Conservation (phyloP, 768 basidiomycete species). For the Crassisporium funariophilum region DNA sequence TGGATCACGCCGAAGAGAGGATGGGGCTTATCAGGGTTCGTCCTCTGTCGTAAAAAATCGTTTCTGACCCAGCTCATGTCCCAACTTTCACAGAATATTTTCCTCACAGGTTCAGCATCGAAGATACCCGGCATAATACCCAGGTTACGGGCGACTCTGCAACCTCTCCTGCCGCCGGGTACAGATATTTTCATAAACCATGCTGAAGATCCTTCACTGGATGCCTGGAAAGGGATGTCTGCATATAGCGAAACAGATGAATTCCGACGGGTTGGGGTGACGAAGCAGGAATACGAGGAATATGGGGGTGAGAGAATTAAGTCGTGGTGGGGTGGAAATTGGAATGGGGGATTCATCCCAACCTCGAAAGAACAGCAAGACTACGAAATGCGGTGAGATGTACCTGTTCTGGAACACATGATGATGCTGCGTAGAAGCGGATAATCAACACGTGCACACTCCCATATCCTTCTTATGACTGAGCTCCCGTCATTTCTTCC, state of each 20-base stretch:
- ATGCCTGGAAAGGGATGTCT: slow-evolving; percentile 96
- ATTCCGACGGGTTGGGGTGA: slow-evolving; percentile 60
- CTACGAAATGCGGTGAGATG: slow-evolving; percentile 21
- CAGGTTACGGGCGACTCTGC: slow-evolving; percentile 72
- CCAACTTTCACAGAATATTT: slow-evolving; percentile 67
- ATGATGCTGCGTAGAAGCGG: too few relatives aligned
- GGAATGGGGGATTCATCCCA: slow-evolving; percentile 48
- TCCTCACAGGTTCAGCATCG: slow-evolving; percentile 84
- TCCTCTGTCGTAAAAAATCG: neutral
- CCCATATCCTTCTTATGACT: neutral
- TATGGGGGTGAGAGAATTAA: slow-evolving; percentile 85
- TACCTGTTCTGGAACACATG: too few relatives aligned
- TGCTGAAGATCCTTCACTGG: slow-evolving; percentile 67
- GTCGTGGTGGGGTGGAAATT: slow-evolving; percentile 93
- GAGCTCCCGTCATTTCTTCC: neutral
- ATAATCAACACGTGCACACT: too few relatives aligned
- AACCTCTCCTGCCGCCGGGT: slow-evolving; percentile 83
- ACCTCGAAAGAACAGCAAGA: neutral
- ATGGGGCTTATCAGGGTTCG: slow-evolving; percentile 72
- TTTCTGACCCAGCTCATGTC: neutral
- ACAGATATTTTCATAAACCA: slow-evolving; percentile 65
- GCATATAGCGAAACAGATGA: slow-evolving; percentile 61
- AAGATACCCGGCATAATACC: slow-evolving; percentile 68
- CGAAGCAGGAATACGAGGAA: slow-evolving; percentile 85
- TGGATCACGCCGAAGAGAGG: slow-evolving; percentile 68